A percentile compares a stretch with the other conserved stretches of the same genome.
These are phyloP conservation scores for Mucor circinelloides DNA, from an alignment of 371 early-diverging fungal genomes.

Conservation along the genomic window DNA sequence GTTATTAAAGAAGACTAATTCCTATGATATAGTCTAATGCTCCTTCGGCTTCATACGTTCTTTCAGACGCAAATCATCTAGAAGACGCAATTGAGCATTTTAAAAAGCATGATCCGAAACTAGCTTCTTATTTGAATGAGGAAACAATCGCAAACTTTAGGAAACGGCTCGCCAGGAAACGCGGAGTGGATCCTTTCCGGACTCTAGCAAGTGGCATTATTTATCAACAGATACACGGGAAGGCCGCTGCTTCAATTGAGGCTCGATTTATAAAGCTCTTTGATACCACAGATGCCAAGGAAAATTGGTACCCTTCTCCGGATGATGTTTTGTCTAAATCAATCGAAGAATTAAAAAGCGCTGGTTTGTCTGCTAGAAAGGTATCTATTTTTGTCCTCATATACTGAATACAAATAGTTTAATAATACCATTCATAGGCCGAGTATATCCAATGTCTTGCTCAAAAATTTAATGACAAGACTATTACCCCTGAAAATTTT, in stretches of 20 bases:
- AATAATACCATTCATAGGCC: background rate
- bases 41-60: background rate
- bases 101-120: constrained; percentile 34
- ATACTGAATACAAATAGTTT: too few species aligned
- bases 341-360: constrained; percentile 34
- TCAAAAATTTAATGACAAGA: constrained; percentile 43
- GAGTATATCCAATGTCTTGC: constrained; percentile 53
- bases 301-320: constrained; percentile 48
- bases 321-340: constrained; percentile 33
- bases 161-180: constrained; percentile 7
- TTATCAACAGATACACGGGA: constrained; percentile 59
- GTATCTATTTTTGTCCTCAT: background rate
- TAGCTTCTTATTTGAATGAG: constrained; percentile 28
- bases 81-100: constrained; percentile 32
- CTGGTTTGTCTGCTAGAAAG: constrained; percentile 55
- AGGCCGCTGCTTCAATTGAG: constrained; percentile 50
- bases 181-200: constrained; percentile 31
- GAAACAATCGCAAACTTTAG: constrained; percentile 16
- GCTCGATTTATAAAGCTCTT: constrained; percentile 41
- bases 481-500: constrained; percentile 39
- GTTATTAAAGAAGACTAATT: background rate
- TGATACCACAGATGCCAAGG: constrained; percentile 7
- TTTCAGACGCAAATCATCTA: background rate
- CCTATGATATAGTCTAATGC: background rate
- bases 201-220: constrained; percentile 46